These are phyloP conservation scores for Psilocybe tampanensis DNA, from an alignment of 768 basidiomycete genomes.

Conservation along the genomic window DNA sequence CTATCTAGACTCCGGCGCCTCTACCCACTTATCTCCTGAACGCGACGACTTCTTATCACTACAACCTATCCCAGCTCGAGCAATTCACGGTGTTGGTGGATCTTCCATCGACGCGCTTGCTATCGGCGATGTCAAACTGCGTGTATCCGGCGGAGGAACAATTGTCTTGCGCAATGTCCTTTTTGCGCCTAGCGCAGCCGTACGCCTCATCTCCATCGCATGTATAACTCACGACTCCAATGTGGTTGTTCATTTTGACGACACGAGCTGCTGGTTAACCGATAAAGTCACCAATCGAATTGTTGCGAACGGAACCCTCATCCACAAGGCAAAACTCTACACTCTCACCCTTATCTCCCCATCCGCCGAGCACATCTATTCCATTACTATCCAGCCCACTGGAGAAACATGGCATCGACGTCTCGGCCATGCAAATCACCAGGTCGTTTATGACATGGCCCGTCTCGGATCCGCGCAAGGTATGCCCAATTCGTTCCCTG, in stretches of 20 bases:
- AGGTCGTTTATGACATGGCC: conserved; percentile 22
- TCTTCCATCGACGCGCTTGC: neutral
- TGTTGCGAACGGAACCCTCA: conserved; percentile 15
- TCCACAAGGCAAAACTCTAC: conserved; percentile 16
- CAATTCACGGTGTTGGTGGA: neutral
- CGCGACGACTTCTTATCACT: neutral
- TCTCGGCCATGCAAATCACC: conserved; percentile 31
- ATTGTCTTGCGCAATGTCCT: neutral
- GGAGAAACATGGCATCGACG: conserved; percentile 28
- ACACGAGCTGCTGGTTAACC: conserved; percentile 8
- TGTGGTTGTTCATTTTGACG: conserved; percentile 19
- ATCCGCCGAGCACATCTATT: conserved; percentile 11
- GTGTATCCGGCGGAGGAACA: neutral
- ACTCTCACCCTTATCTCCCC: conserved; percentile 10
- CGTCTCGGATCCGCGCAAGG: conserved; percentile 18
- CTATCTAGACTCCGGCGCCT: neutral
- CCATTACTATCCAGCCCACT: conserved; percentile 5
- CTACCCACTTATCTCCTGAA: neutral
- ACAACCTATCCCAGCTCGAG: neutral
- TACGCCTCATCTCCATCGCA: conserved; percentile 19
- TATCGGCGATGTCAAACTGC: conserved; percentile 24
- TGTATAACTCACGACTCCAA: conserved; percentile 14
- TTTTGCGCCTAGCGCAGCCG: neutral
- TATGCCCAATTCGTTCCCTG: conserved; percentile 22
- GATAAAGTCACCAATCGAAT: conserved; percentile 10